Conservation (phyloP, 768 basidiomycete genomes). For the Holtermannia corniformis region DNA sequence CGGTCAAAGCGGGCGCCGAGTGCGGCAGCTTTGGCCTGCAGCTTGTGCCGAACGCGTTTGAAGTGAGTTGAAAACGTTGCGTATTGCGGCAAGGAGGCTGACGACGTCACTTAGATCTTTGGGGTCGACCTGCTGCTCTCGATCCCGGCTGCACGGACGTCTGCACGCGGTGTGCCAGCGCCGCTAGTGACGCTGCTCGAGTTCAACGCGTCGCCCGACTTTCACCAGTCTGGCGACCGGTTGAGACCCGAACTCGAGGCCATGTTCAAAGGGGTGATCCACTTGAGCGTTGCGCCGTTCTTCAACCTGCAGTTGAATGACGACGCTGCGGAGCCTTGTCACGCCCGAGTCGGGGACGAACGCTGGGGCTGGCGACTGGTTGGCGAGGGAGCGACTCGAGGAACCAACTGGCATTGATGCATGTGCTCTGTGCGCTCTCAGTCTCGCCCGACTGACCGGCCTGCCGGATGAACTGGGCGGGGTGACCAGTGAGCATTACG, state of each 20-base stretch:
- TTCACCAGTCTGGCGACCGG: constrained; percentile 79
- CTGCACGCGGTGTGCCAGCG: constrained; percentile 11
- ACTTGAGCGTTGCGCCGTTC: constrained; percentile 61
- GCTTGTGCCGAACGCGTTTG: constrained; percentile 84
- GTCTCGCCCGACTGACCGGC: no score
- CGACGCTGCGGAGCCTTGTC: constrained; percentile 11
- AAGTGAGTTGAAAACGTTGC: constrained; percentile 42
- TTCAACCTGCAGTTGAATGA: constrained; percentile 20
- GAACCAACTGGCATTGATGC: neutral
- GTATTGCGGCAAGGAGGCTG: neutral
- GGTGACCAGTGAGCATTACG: no score
- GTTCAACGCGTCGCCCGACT: constrained; percentile 91
- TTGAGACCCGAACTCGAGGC: constrained; percentile 71
- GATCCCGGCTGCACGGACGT: constrained; percentile 41
- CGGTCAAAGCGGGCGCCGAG: constrained; percentile 73
- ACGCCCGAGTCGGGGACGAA: constrained; percentile 14
- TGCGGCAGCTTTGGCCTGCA: constrained; percentile 52
- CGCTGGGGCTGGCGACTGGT: constrained; percentile 24
- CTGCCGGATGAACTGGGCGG: no score
- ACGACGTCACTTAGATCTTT: constrained; percentile 48
- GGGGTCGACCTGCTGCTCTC: constrained; percentile 82
- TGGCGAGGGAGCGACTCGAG: constrained; percentile 21
- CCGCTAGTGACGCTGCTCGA: constrained; percentile 63
- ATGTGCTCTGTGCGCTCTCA: no score
- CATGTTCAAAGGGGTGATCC: constrained; percentile 62